Evolutionary conservation across 2,329 filamentous ascomycete species (phyloP).

Genomic region (Fusarium incarnatum): DNA sequence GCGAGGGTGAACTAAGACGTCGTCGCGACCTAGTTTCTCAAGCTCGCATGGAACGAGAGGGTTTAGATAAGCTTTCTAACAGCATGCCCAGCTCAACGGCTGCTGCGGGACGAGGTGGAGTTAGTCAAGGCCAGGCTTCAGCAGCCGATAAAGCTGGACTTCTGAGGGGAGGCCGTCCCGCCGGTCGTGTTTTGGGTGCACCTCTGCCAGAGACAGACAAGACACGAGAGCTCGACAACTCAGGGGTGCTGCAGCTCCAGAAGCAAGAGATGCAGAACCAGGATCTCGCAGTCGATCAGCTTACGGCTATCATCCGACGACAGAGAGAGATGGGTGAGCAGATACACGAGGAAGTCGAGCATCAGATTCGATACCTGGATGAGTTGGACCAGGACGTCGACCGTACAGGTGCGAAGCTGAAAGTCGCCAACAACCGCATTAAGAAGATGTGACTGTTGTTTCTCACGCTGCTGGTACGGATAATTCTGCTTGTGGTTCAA

Average conservation of each 20-base stretch:
- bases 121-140: constrained; percentile 62
- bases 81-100: constrained; percentile 55
- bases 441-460: constrained; percentile 68
- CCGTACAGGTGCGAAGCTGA: constrained; percentile 74
- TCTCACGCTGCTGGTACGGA: constrained; percentile 42
- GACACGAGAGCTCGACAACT: constrained; percentile 81
- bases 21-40: constrained; percentile 76
- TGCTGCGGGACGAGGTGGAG: constrained; percentile 53
- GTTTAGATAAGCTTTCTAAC: constrained; percentile 77
- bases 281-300: constrained; percentile 75
- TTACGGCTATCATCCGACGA: constrained; percentile 75
- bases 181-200: constrained; percentile 77
- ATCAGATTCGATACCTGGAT: constrained; percentile 77
- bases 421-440: constrained; percentile 78
- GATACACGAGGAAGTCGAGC: constrained; percentile 78
- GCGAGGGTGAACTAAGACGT: constrained; percentile 79
- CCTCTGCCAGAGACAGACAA: constrained; percentile 80
- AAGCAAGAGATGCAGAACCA: constrained; percentile 79
- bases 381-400: constrained; percentile 74
- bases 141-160: constrained; percentile 63
- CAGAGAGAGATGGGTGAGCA: constrained; percentile 83
- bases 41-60: constrained; percentile 79
- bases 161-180: constrained; percentile 53
- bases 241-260: constrained; percentile 79
- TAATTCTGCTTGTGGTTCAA: constrained; percentile 47